Base-by-base conservation (phyloP, 208 protist species). In the Porcisia deanei region DNA sequence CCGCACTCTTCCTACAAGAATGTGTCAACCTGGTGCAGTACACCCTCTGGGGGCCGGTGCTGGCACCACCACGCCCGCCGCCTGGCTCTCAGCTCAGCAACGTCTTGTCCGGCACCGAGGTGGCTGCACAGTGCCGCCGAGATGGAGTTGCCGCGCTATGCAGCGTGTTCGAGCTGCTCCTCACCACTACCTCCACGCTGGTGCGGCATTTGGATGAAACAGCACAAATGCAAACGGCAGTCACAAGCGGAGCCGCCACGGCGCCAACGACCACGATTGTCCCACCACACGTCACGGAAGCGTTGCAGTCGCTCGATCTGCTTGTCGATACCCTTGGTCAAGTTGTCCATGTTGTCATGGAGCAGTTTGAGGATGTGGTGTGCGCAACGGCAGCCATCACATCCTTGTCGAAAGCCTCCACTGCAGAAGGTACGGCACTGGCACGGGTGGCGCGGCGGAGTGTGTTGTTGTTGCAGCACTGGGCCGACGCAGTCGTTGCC, bases 391-490 rank as follows among this genome's bases (percentile, higher is more conserved):
- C 88, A 45, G 77, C 88, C 34, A 79, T 91, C 39, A 73, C 73
- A 0, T 82, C 68, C 1, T 75, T 92, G 14, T 83, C 88, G n/a
- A 34, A 75, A 0, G 78, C 86, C 7, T 88, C 88, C 37, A 80
- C 84, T 8, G 78, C 86, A 16, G 85, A 87, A 49, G 66, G 82
- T 6, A 49, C 78, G 20, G 66, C 79, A 34, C 79, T 94, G n/a
- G 67, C 79, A 9, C 49, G 71, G 3, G 80, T 94, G 30, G 82
- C 90, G 66, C 74, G 65, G 53, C 80, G 80, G 20, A 91, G 88
- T 61, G 73, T 89, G 39, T 60, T 79, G 49, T 71, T 91, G 20
- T 70, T 94, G 30, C 81, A 81, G 68, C 84, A 71, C 25, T 94
- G 85, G 83, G 82, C 83, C 6, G 49, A 71, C n/a, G 39, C 69